phyloP scores from a whole-genome alignment of 1,284 basidiomycete species.

The Veloboletus limbatus region DNA sequence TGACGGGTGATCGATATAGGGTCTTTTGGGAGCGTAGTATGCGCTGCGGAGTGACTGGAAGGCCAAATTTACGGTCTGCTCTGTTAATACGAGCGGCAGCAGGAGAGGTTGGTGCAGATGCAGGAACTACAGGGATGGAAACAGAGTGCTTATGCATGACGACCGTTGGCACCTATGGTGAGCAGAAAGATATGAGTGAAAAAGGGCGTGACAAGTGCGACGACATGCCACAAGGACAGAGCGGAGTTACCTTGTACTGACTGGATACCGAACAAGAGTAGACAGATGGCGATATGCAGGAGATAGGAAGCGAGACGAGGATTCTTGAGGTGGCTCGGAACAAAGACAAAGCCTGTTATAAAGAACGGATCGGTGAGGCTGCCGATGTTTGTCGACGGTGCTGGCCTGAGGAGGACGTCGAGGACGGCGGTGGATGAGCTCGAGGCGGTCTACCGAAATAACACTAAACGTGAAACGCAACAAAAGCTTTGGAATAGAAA shows the following conservation, averaged over 20 bases:
- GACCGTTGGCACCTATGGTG: conserved; percentile 16
- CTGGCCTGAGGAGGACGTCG: conserved; percentile 13
- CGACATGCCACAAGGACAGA: background rate
- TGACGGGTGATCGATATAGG: conserved; percentile 41
- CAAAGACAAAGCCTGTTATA: conserved; percentile 9
- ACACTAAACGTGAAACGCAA: conserved; percentile 31
- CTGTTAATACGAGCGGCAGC: conserved; percentile 38
- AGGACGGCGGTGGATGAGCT: conserved; percentile 12
- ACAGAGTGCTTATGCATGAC: conserved; percentile 32
- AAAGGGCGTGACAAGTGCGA: background rate
- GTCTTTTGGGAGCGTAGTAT: conserved; percentile 38
- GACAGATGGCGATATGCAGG: conserved; percentile 28
- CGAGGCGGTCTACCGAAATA: conserved; percentile 19
- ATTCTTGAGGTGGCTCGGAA: conserved; percentile 23
- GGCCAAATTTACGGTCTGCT: conserved; percentile 33
- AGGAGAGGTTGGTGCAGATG: conserved; percentile 47
- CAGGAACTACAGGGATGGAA: conserved; percentile 36
- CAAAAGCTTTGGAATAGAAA: conserved; percentile 25
- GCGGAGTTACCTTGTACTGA: conserved; percentile 20
- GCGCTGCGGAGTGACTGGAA: conserved; percentile 48
- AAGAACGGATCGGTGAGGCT: conserved; percentile 15
- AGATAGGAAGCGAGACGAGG: conserved; percentile 21
- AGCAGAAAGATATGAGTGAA: conserved; percentile 12
- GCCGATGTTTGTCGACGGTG: conserved; percentile 5
- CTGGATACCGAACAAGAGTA: conserved; percentile 12